Conservation (phyloP, 2,329 filamentous ascomycete genomes). For the Hymenoscyphus scutula region DNA sequence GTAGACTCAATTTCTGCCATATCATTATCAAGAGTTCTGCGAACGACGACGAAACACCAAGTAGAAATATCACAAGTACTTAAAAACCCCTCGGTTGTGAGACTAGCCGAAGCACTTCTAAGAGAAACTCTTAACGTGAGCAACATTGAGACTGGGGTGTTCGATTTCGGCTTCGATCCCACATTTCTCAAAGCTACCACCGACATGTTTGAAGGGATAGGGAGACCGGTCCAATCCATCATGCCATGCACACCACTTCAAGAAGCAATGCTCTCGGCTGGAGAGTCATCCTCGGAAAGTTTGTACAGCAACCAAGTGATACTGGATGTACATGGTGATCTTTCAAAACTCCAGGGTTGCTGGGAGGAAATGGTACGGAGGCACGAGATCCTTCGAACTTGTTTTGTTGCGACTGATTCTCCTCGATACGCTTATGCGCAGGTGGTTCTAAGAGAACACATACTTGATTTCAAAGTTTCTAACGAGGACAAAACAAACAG, state of each 20-base stretch:
- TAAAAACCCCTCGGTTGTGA: slow-evolving; percentile 63
- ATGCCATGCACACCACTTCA: slow-evolving; percentile 85
- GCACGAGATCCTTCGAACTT: slow-evolving; percentile 76
- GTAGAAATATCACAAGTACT: slow-evolving; percentile 69
- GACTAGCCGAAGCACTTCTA: slow-evolving; percentile 46
- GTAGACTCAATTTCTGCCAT: slow-evolving; percentile 85
- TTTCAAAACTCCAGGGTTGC: slow-evolving; percentile 49
- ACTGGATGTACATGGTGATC: slow-evolving; percentile 55
- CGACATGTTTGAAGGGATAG: slow-evolving; percentile 20
- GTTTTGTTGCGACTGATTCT: slow-evolving; percentile 66
- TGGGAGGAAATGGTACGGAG: slow-evolving; percentile 64
- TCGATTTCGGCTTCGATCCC: slow-evolving; percentile 28
- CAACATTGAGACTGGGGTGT: background rate
- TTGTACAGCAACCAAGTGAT: slow-evolving; percentile 73
- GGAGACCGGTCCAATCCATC: slow-evolving; percentile 49
- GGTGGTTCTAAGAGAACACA: slow-evolving; percentile 56
- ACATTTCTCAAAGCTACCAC: slow-evolving; percentile 23
- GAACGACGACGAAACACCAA: slow-evolving; percentile 43
- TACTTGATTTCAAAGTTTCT: slow-evolving; percentile 25
- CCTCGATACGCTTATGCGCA: slow-evolving; percentile 66
- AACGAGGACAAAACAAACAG: slow-evolving; percentile 1
- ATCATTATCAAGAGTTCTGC: slow-evolving; percentile 58
- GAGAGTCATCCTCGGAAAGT: slow-evolving; percentile 40
- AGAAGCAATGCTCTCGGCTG: slow-evolving; percentile 76
- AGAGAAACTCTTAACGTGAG: background rate